Percentiles rank a stretch among this genome's conserved stretches.
These are phyloP conservation scores for Sphagnum contortum DNA, from an alignment of 225 moss, liverwort and hornwort species.

Conservation along the genomic window DNA sequence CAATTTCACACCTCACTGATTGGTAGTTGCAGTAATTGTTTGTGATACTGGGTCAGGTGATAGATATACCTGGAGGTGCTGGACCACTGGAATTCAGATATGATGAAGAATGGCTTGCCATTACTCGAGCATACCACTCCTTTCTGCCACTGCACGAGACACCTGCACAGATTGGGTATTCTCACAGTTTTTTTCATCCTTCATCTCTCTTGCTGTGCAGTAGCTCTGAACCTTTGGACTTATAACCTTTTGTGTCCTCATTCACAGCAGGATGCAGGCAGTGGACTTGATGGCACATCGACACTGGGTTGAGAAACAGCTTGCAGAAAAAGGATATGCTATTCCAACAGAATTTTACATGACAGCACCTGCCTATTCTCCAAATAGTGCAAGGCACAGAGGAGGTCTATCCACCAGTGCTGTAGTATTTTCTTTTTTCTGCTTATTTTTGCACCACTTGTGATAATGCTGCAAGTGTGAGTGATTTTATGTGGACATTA, in stretches of 20 bases:
- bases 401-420: constrained; percentile 24
- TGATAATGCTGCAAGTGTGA: not conserved
- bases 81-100: constrained; percentile 48
- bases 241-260: too few species aligned
- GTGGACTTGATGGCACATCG: constrained; percentile 37
- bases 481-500: not conserved
- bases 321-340: constrained; percentile 35
- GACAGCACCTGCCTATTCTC: constrained; percentile 48
- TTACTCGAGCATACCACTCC: constrained; percentile 70
- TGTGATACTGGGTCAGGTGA: constrained; percentile 30
- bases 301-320: constrained; percentile 57
- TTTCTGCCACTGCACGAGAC: constrained; percentile 62
- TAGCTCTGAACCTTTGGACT: too few species aligned
- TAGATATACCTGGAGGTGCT: constrained; percentile 50
- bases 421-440: not conserved
- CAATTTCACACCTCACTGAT: too few species aligned
- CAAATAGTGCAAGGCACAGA: constrained; percentile 22
- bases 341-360: constrained; percentile 34
- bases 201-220: too few species aligned
- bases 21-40: too few species aligned
- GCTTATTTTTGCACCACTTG: not conserved
- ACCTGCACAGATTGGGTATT: constrained; percentile 29
- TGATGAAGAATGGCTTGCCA: constrained; percentile 96
- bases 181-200: too few species aligned
- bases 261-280: constrained; percentile 11